A percentile compares a stretch with the other conserved stretches of the same genome.
Conservation (phyloP, 2,329 filamentous ascomycete species). For the Monosporascus sp. region DNA sequence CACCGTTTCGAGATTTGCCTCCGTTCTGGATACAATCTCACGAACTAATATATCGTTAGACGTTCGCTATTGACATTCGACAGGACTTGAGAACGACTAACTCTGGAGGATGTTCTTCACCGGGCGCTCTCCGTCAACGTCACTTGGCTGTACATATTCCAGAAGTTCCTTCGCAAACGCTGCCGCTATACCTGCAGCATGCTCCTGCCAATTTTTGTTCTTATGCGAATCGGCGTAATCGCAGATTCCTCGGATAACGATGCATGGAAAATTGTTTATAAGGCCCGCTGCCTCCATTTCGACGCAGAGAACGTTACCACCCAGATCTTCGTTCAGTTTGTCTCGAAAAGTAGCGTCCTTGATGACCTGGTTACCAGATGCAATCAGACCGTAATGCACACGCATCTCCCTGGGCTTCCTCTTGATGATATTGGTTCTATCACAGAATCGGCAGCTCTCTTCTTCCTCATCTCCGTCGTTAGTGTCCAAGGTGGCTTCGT, state of each 20-base stretch:
- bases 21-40: neutral
- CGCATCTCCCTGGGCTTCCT: constrained; percentile 12
- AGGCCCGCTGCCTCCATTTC: constrained; percentile 16
- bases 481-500: neutral
- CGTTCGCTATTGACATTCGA: too few species aligned
- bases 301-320: constrained; percentile 12
- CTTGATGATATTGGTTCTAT: constrained; percentile 8
- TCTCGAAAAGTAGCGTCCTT: constrained; percentile 16
- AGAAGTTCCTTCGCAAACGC: constrained; percentile 14
- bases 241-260: constrained; percentile 22
- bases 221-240: constrained; percentile 23
- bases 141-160: neutral
- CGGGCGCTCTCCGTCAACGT: neutral
- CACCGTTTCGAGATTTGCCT: neutral
- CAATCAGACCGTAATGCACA: constrained; percentile 21
- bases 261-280: constrained; percentile 19
- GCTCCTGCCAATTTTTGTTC: constrained; percentile 19
- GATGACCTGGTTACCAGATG: constrained; percentile 22
- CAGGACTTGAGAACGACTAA: neutral
- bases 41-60: neutral
- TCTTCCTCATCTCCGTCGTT: constrained; percentile 2
- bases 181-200: constrained; percentile 13
- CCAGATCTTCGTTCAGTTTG: constrained; percentile 4
- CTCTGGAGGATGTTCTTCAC: neutral
- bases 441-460: constrained; percentile 11